Evolutionary conservation across 805 yeast genomes (phyloP), one percentile per base, ranked within the genome.

Genomic region (Myxozyma udenii): DNA sequence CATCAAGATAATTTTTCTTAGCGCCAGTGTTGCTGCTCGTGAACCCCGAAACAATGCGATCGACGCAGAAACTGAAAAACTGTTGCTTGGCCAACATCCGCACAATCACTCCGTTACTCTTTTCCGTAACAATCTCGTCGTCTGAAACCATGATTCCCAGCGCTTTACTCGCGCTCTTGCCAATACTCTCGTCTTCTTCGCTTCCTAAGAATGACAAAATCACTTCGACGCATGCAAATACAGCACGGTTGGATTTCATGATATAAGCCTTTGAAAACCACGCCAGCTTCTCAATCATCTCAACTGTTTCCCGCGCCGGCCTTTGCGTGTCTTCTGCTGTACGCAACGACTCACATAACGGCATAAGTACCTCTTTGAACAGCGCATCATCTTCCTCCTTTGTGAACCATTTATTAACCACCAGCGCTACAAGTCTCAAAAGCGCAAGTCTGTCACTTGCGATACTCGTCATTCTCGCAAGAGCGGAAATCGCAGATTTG

Each of bases 81-180:
- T 82, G 82, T 64, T 93, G 98, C 64, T 88, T 88, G 74, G 85
- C 87, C 22, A 93, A 73, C 41, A 78, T 67, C 52, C 85, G 78
- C 18, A 84, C 77, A 53, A 82, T 79, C 49, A 85, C 74, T 56
- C 80, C 80, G 55, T 74, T 65, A 28, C 68, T 76, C 61, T 78
- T 80, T 41, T 74, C 70, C n/a, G n/a, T n/a, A 49, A 85, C 78
- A 4, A 84, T 70, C 16, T 79, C 77, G 44, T 85, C 74, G 60
- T 87, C 90, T n/a, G 81, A 73, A 26, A 86, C 78, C 18, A 87
- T 64, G 2, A 88, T 73, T 37, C 81, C 85, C 46, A 86, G 76
- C 3, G 84, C 73, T 50, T 72, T 77, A 0, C 89, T 79, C 1
- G 74, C 74, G 11, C 66, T 61, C 1, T 56, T 18, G 2, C 82